Conservation (phyloP, 139 green algal genomes). For the Auxenochlorella pyrenoidosa region DNA sequence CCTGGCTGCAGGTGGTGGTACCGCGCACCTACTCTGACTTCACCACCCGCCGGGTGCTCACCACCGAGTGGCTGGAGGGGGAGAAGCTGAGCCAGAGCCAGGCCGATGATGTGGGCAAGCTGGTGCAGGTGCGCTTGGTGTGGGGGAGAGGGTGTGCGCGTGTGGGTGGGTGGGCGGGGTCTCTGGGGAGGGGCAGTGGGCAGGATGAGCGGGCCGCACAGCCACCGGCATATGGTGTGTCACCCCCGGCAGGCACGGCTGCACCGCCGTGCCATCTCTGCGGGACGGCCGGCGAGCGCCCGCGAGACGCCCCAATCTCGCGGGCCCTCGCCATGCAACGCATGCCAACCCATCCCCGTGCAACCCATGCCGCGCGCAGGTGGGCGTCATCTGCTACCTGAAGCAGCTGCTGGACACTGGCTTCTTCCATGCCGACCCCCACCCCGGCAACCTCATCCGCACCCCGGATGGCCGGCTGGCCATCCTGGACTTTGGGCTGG, state of each 20-base stretch:
- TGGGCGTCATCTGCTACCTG: constrained; percentile 98
- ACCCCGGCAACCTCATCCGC: constrained; percentile 94
- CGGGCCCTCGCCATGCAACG: too few species aligned
- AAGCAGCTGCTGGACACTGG: constrained; percentile 96
- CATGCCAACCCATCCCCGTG: too few species aligned
- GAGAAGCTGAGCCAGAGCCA: constrained; percentile 85
- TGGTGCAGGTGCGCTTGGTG: not conserved
- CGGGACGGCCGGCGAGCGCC: too few species aligned
- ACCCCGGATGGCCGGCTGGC: constrained; percentile 95
- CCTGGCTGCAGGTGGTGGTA: constrained; percentile 87
- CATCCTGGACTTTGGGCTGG: constrained; percentile 97
- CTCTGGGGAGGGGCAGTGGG: not conserved
- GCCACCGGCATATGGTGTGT: too few species aligned
- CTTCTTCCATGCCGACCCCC: constrained; percentile 79
- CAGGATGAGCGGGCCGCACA: too few species aligned
- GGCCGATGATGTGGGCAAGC: constrained; percentile 53
- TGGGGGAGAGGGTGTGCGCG: not conserved
- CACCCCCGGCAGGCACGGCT: too few species aligned
- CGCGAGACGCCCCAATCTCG: too few species aligned
- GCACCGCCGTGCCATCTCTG: too few species aligned
- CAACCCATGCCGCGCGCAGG: constrained; percentile 66
- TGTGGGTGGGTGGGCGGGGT: not conserved
- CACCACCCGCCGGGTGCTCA: constrained; percentile 89
- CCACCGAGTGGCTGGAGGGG: constrained; percentile 87
- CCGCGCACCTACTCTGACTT: constrained; percentile 86